These are phyloP conservation scores for Leccinellum albellum DNA, from an alignment of 768 basidiomycete species.

Conservation along the genomic window DNA sequence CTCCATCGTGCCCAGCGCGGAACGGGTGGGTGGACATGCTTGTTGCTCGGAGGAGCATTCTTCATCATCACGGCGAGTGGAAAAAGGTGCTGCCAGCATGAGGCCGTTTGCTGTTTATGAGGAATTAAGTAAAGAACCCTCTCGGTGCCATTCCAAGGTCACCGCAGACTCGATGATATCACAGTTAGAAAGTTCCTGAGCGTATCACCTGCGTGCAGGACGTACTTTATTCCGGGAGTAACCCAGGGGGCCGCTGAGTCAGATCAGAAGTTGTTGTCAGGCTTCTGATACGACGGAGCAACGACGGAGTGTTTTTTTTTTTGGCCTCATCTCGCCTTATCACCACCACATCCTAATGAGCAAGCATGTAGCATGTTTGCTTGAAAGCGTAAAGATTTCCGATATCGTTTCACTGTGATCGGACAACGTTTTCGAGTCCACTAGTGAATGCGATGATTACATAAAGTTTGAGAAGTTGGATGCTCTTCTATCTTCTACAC, in stretches of 20 bases:
- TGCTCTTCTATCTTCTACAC: too few species aligned
- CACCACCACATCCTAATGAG: background rate
- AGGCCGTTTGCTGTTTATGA: background rate
- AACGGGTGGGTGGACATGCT: background rate
- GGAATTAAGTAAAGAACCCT: background rate
- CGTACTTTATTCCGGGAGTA: background rate
- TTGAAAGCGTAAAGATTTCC: background rate
- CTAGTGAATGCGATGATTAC: too few species aligned
- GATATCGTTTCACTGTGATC: background rate
- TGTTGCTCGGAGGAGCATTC: background rate
- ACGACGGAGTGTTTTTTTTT: too few species aligned
- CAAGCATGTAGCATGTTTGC: background rate
- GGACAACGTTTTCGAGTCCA: too few species aligned
- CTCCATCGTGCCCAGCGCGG: conserved; percentile 17
- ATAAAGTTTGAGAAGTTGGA: background rate
- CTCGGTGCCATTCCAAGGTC: background rate
- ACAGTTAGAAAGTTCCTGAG: background rate
- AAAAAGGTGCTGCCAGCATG: background rate
- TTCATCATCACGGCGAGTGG: background rate
- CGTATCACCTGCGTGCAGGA: background rate
- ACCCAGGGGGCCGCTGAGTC: background rate
- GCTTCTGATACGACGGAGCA: background rate
- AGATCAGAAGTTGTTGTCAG: background rate
- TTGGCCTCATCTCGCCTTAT: background rate
- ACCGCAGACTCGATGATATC: background rate